Evolutionary conservation across 2,329 filamentous ascomycete species (phyloP).

Genomic region (Aspergillus sp.): DNA sequence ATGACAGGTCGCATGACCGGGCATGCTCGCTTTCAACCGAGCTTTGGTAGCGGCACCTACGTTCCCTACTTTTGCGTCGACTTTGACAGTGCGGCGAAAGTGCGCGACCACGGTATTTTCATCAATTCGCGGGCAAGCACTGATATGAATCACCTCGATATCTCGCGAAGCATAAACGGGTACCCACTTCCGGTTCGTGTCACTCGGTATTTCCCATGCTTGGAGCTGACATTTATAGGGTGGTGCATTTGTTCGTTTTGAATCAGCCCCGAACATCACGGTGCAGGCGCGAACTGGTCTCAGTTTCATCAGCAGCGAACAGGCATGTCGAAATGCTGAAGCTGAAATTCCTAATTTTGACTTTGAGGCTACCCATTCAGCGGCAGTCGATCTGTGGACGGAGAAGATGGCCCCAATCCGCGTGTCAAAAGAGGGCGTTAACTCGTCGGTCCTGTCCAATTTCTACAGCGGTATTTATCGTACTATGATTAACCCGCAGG

Average conservation of each 20-base stretch:
- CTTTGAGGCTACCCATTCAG: constrained; percentile 53
- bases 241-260: constrained; percentile 65
- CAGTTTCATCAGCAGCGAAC: constrained; percentile 65
- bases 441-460: constrained; percentile 44
- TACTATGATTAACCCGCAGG: constrained; percentile 69
- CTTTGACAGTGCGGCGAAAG: constrained; percentile 53
- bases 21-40: constrained; percentile 60
- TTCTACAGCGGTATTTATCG: constrained; percentile 71
- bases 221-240: constrained; percentile 41
- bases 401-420: constrained; percentile 50
- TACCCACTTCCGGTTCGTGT: constrained; percentile 48
- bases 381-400: constrained; percentile 59
- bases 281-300: constrained; percentile 66
- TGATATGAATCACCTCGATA: constrained; percentile 54
- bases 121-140: constrained; percentile 60
- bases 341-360: constrained; percentile 65
- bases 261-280: constrained; percentile 48
- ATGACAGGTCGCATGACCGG: constrained; percentile 62
- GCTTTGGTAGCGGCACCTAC: constrained; percentile 64
- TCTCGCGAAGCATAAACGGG: constrained; percentile 57
- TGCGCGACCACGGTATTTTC: constrained; percentile 64
- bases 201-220: background rate
- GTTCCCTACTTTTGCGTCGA: constrained; percentile 66
- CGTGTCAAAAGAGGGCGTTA: constrained; percentile 32
- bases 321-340: constrained; percentile 68